Evolutionary conservation across 352 stramenopile species (phyloP).

Genomic region (Phytophthora uliginosa): DNA sequence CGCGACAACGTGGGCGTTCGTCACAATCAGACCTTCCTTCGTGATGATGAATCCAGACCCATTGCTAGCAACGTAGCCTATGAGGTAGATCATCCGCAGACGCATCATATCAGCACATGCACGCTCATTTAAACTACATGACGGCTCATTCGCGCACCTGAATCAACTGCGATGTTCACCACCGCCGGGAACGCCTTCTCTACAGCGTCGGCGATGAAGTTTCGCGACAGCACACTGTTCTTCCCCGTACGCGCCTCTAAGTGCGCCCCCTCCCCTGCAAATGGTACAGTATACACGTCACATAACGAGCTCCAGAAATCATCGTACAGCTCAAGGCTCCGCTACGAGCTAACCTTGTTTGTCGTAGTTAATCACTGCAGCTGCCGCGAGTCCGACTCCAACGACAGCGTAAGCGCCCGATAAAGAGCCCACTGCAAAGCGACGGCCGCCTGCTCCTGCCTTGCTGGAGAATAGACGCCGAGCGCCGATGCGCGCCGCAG

Average conservation of each 20-base stretch:
- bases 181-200: conserved; percentile 91
- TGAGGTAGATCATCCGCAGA: not conserved
- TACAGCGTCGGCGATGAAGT: conserved; percentile 92
- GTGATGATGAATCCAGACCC: conserved; percentile 95
- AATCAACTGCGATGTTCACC: conserved; percentile 91
- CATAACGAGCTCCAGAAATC: not conserved
- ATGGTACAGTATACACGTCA: not conserved
- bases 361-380: conserved; percentile 25
- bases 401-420: conserved; percentile 33
- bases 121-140: not conserved
- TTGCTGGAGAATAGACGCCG: conserved; percentile 13
- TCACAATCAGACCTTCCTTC: conserved; percentile 90
- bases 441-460: not conserved
- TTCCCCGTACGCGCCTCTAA: conserved; percentile 32
- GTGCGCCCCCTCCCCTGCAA: conserved; percentile 20
- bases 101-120: not conserved
- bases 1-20: conserved; percentile 94
- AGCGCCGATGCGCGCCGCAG: not conserved
- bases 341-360: conserved; percentile 26
- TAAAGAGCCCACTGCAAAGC: conserved; percentile 8
- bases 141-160: conserved; percentile 28
- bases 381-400: conserved; percentile 34
- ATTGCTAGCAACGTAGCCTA: conserved; percentile 81
- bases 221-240: conserved; percentile 58
- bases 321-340: not conserved